phyloP scores from a whole-genome alignment of 2,329 filamentous ascomycete genomes.

The Cercospora nicotianae region DNA sequence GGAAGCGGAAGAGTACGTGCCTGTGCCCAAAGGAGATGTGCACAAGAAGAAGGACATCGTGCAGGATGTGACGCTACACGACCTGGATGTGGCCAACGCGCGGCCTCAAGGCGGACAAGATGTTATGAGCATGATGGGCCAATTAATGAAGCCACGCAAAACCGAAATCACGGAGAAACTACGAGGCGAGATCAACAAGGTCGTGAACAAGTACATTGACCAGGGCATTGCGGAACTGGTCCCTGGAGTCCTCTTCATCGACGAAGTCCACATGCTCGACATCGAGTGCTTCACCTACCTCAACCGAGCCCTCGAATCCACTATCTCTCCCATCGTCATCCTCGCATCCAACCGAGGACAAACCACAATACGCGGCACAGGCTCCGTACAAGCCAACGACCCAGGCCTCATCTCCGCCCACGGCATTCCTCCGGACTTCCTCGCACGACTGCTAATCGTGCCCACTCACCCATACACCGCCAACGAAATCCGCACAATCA shows the following conservation, averaged over 20 bases:
- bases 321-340: constrained; percentile 94
- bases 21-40: constrained; percentile 96
- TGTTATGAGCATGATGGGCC: constrained; percentile 99
- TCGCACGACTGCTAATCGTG: constrained; percentile 91
- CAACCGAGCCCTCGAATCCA: constrained; percentile 93
- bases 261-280: constrained; percentile 99
- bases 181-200: constrained; percentile 95
- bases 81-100: constrained; percentile 93
- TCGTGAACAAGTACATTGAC: constrained; percentile 98
- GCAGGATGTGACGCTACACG: constrained; percentile 95
- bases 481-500: constrained; percentile 89
- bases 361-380: constrained; percentile 81
- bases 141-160: constrained; percentile 99
- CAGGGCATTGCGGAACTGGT: constrained; percentile 96
- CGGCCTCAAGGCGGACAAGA: constrained; percentile 95
- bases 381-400: constrained; percentile 55
- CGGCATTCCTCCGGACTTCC: constrained; percentile 89
- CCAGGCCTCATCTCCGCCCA: constrained; percentile 74
- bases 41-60: constrained; percentile 99
- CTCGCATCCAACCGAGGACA: constrained; percentile 95
- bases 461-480: constrained; percentile 87
- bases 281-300: constrained; percentile 99
- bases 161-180: constrained; percentile 99
- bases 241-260: constrained; percentile 97
- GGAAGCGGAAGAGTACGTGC: constrained; percentile 98